Base-by-base conservation (phyloP, 768 basidiomycete genomes). In the Boletus reticulatus region DNA sequence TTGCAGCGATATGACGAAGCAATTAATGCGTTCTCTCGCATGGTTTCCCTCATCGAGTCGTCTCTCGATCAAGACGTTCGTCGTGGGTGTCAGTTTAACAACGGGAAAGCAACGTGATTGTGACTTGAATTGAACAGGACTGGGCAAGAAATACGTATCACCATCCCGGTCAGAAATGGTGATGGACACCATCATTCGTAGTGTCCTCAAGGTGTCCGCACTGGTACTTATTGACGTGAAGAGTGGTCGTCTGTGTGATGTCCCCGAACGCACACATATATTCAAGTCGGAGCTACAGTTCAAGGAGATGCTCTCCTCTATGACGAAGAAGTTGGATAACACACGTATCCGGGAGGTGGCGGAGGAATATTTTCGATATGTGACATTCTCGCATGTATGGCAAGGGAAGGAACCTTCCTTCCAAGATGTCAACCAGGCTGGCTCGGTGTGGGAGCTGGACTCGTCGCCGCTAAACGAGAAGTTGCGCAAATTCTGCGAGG, bases 361-460 rank as follows among this genome's bases (percentile, higher is more conserved):
- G 22, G 46, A 6, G 13, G 13, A 29, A 20, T 62, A 54, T 17
- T 53, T 62, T 5, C 34, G 42, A 45, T 62, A 57, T 31, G 55
- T 57, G 31, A 57, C 48, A 20, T 22, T 62, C 6, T 62, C 61
- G 10, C 61, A 62, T 13, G 50, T 53, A 8, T 62, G 61, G 61
- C 27, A 50, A 7, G 57, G 60, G n/a, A n/a, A n/a, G n/a, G n/a
- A n/a, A n/a, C n/a, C n/a, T n/a, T n/a, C n/a, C n/a, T n/a, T n/a
- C n/a, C n/a, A n/a, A n/a, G n/a, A n/a, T n/a, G n/a, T n/a, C n/a
- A n/a, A n/a, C n/a, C n/a, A n/a, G n/a, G n/a, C n/a, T n/a, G n/a
- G n/a, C n/a, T n/a, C n/a, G n/a, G n/a, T n/a, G n/a, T n/a, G n/a
- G n/a, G n/a, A n/a, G n/a, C n/a, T n/a, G n/a, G n/a, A n/a, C n/a